A percentile compares a stretch with the other conserved stretches of the same genome.
Evolutionary conservation across 371 early-diverging fungal species (phyloP).

Genomic region (Basidiobolus meristosporus): DNA sequence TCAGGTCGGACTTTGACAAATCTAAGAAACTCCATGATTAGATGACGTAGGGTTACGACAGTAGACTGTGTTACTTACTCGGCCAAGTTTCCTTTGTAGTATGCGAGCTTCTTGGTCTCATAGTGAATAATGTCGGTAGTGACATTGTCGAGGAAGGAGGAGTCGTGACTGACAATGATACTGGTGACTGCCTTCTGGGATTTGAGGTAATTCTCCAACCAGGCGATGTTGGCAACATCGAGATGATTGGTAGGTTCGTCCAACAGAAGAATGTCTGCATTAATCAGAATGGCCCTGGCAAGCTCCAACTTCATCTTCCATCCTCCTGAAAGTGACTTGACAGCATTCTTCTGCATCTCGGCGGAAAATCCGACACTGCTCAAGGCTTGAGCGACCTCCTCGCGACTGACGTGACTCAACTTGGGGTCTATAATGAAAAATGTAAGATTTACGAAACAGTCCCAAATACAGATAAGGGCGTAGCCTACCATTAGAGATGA

Average conservation of each 20-base stretch:
- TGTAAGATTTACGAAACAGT: too few species aligned
- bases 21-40: too few species aligned
- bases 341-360: constrained; percentile 34
- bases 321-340: constrained; percentile 66
- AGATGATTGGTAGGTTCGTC: constrained; percentile 90
- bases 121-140: constrained; percentile 73
- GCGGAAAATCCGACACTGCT: constrained; percentile 46
- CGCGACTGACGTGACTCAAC: too few species aligned
- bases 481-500: constrained; percentile 19
- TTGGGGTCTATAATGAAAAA: too few species aligned
- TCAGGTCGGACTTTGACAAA: too few species aligned
- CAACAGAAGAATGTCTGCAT: constrained; percentile 69
- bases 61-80: constrained; percentile 56
- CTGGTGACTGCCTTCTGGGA: constrained; percentile 50
- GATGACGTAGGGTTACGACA: too few species aligned
- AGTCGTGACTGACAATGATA: constrained; percentile 83
- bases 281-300: constrained; percentile 62
- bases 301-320: constrained; percentile 83
- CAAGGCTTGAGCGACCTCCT: constrained; percentile 26
- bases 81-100: constrained; percentile 66
- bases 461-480: not conserved
- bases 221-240: constrained; percentile 65
- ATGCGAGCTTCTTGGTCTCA: constrained; percentile 49
- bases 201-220: constrained; percentile 66
- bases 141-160: constrained; percentile 69